Conservation (phyloP, 2,329 filamentous ascomycete species). For the Neofusicoccum parvum region DNA sequence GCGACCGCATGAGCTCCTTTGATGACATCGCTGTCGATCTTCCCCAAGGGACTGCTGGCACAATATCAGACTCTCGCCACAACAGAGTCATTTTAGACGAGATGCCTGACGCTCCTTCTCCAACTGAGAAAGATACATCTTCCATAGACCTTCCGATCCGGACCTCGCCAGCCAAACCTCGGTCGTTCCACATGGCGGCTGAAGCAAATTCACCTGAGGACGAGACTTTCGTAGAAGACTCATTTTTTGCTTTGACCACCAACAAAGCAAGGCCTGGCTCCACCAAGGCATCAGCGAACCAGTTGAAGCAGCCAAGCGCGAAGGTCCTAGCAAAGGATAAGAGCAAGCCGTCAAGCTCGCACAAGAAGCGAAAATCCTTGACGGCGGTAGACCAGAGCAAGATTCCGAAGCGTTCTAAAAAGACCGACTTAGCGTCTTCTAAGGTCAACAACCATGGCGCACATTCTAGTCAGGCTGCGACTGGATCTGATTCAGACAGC, state of each 20-base stretch:
- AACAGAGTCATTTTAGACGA: background rate
- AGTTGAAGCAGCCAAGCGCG: background rate
- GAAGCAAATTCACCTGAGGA: background rate
- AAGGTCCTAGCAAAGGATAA: background rate
- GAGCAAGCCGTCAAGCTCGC: background rate
- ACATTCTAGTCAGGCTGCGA: conserved; percentile 20
- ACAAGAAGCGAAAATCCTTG: conserved; percentile 29
- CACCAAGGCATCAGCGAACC: background rate
- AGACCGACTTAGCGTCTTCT: background rate
- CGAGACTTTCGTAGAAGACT: conserved; percentile 4
- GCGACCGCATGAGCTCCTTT: conserved; percentile 3
- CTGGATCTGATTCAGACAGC: conserved; percentile 22
- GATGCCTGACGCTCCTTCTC: background rate
- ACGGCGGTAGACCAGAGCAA: conserved; percentile 22
- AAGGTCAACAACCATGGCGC: background rate
- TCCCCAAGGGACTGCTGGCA: conserved; percentile 13
- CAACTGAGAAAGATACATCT: conserved; percentile 3
- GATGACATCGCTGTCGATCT: conserved; percentile 2
- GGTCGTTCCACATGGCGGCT: background rate
- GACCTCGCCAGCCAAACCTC: background rate
- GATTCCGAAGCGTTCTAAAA: conserved; percentile 25
- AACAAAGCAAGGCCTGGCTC: background rate
- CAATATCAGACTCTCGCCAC: background rate
- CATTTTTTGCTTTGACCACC: background rate
- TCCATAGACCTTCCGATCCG: background rate